Base-by-base conservation (phyloP, 257 asterid species). In the Prunella vulgaris region DNA sequence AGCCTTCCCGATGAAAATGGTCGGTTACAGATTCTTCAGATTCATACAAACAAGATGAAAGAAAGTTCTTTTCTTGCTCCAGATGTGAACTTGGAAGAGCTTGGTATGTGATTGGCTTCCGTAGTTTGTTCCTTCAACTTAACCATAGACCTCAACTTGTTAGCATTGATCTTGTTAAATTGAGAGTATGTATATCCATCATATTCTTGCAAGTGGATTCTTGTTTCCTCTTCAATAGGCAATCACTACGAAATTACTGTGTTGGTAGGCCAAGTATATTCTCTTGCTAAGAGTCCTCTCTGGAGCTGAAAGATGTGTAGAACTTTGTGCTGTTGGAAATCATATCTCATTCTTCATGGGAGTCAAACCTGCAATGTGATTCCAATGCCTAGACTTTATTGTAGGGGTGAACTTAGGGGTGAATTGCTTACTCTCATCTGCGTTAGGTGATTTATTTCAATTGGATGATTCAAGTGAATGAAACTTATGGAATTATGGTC, bases 1-100 rank as follows among this genome's bases (percentile, higher is more conserved):
- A 91, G 93, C 83, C 97, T 94, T 82, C 99, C 99, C 53, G 98
- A 94, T 80, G 99, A 94, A 84, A 89, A 85, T 82, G 99, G 99
- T 28, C 98, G 99, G 64, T 58, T 94, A 58, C 99, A 94, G 83
- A 94, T 93, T 75, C 98, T 94, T 71, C 97, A 93, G 80, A 93
- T 93, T 73, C 99, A 93, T 82, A 93, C 99, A 53, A 88, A 78
- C 87, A 88, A 90, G 90, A 90, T 93, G 97, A 93, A 84, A 77
- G 97, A 93, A 78, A 86, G 85, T 82, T 93, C 99, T 74, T 93
- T 88, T 84, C 95, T 93, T 74, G 87, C 96, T 69, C 90, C 97
- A 37, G 99, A 93, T 76, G 87, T 93, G 75, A 85, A 93, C 83
- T 79, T 93, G 87, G 88, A 86, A 80, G 99, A 87, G 80, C 84